Evolutionary conservation across 2,329 filamentous ascomycete species (phyloP), one percentile per base, ranked within the genome.

Genomic region (Fusarium albosuccineum): DNA sequence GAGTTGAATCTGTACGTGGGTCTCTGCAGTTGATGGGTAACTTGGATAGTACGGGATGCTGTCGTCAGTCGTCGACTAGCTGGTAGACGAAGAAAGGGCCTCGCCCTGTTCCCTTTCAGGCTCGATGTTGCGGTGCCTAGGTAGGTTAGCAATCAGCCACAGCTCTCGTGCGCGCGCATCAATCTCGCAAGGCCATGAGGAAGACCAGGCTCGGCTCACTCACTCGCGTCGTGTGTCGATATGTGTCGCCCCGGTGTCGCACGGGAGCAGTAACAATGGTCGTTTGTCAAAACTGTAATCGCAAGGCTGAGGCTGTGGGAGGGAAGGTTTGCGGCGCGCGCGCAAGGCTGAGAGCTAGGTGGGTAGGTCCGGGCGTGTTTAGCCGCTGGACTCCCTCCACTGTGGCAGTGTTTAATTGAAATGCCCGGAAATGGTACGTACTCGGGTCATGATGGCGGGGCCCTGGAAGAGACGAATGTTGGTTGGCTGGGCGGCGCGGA

Each of bases 261-360:
- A 17, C 22, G 50, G 50, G 22, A 26, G 40, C 30, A 36, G 33
- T 10, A 49, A 58, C 50, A 49, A 50, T 30, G 33, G 49, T 57
- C 45, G 53, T 48, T 67, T 41, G 39, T 66, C 58, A 60, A 57
- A 57, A 55, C 16, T 58, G 64, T 46, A 50, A 60, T 62, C 69
- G 68, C 68, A 68, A 72, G 70, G 70, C 70, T 72, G 70, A 72
- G 68, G 67, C 67, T 62, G 59, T 50, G 60, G 53, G 56, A 50
- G 44, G 60, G 69, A 71, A 67, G 70, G 44, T 68, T 60, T 52
- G 63, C 53, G 22, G 55, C 52, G 57, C 27, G 57, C 27, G 54
- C 61, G 52, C 67, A 70, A 72, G 70, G 70, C 70, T 72, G 70
- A 71, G 41, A 49, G 41, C 34, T 9, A 33, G 8, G 30, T 4